Percentiles rank a stretch among this genome's conserved stretches.
Evolutionary conservation across 176 grass and related monocot species (phyloP).

Genomic region (Alopecurus myosuroides): DNA sequence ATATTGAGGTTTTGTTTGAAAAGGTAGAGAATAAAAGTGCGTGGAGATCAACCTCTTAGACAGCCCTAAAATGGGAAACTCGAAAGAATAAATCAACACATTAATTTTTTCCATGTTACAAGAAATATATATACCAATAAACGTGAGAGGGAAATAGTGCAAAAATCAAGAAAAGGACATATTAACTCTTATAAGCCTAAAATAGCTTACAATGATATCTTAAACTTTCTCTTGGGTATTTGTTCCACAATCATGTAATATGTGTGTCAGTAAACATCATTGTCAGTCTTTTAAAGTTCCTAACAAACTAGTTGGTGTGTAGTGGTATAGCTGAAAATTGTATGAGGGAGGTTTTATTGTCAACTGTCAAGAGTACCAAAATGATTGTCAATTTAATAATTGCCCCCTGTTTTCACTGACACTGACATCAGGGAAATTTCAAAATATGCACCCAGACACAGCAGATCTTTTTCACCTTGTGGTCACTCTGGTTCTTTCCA

Average conservation of each 20-base stretch:
- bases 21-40: background rate
- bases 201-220: background rate
- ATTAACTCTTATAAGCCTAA: background rate
- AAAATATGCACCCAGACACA: background rate
- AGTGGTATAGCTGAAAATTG: background rate
- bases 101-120: background rate
- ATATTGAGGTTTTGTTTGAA: background rate
- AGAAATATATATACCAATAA: background rate
- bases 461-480: background rate
- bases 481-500: background rate
- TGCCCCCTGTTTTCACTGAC: background rate
- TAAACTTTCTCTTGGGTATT: background rate
- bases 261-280: background rate
- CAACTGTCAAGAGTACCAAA: background rate
- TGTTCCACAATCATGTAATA: background rate
- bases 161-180: background rate
- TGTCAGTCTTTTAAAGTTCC: background rate
- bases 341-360: background rate
- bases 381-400: background rate
- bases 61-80: background rate
- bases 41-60: no score
- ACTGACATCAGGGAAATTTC: background rate
- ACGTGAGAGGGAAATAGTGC: background rate
- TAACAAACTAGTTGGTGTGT: background rate
- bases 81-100: no score